Conservation (phyloP, 2,329 filamentous ascomycete genomes). For the Lachnellula arida region DNA sequence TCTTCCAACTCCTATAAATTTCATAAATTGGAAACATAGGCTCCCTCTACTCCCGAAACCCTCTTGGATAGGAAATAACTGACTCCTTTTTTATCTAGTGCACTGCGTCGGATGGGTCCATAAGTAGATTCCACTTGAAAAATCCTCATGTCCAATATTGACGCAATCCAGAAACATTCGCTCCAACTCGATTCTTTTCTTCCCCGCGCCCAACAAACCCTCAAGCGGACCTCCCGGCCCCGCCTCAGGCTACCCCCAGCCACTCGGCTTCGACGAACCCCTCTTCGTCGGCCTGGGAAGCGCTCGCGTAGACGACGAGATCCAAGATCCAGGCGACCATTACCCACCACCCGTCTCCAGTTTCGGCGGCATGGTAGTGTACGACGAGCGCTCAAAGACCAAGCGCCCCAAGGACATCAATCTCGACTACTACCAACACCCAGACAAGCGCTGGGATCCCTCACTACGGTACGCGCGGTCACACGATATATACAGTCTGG, state of each 20-base stretch:
- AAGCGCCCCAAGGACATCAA: slow-evolving; percentile 32
- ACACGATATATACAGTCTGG: slow-evolving; percentile 44
- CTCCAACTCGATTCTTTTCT: slow-evolving; percentile 39
- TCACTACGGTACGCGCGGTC: slow-evolving; percentile 32
- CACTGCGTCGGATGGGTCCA: slow-evolving; percentile 39
- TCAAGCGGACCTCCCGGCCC: slow-evolving; percentile 31
- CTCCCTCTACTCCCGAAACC: no score
- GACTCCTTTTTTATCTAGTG: not conserved
- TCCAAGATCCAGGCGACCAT: slow-evolving; percentile 28
- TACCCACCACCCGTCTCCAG: not conserved
- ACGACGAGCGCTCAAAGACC: slow-evolving; percentile 38
- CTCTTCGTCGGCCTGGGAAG: slow-evolving; percentile 38
- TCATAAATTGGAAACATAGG: no score
- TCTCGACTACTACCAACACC: slow-evolving; percentile 27
- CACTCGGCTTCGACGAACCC: slow-evolving; percentile 26
- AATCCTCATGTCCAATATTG: not conserved
- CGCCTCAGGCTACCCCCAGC: slow-evolving; percentile 30
- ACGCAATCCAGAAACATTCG: slow-evolving; percentile 25
- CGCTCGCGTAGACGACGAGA: slow-evolving; percentile 32
- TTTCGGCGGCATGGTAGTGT: not conserved
- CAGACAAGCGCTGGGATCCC: slow-evolving; percentile 21
- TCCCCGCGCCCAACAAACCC: slow-evolving; percentile 36
- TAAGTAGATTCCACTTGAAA: slow-evolving; percentile 31
- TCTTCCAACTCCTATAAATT: not conserved
- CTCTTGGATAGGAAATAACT: no score